Conservation (phyloP, 106 monocot genomes). For the Dendrobium officinale region DNA sequence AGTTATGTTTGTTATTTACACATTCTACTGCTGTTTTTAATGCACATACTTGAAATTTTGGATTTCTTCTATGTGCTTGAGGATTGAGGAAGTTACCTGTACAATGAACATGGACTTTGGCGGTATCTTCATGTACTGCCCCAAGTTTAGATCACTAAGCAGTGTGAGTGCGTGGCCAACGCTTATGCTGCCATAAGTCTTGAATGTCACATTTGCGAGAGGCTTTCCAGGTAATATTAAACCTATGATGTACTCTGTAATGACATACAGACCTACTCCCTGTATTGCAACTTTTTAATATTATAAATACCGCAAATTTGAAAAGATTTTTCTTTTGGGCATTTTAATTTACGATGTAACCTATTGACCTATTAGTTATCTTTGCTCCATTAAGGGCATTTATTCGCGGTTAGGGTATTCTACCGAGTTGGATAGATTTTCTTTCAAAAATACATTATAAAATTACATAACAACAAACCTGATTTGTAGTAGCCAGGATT, state of each 20-base stretch:
- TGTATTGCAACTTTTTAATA: constrained; percentile 6
- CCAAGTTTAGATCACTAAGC: constrained; percentile 74
- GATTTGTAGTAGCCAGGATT: constrained; percentile 52
- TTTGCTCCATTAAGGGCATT: too few relatives aligned
- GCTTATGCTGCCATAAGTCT: constrained; percentile 86
- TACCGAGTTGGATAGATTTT: too few relatives aligned
- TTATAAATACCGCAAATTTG: not conserved
- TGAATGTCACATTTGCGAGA: constrained; percentile 81
- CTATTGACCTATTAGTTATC: too few relatives aligned
- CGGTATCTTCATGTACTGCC: constrained; percentile 96
- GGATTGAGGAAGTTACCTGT: constrained; percentile 32
- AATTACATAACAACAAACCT: constrained; percentile 15
- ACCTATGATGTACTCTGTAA: constrained; percentile 76
- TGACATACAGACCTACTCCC: constrained; percentile 78
- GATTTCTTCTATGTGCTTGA: too few relatives aligned
- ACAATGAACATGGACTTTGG: constrained; percentile 79
- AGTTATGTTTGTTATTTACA: too few relatives aligned
- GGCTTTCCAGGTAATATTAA: constrained; percentile 76
- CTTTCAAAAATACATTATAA: too few relatives aligned
- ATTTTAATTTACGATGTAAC: too few relatives aligned
- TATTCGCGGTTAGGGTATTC: too few relatives aligned
- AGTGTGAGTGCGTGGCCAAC: constrained; percentile 63
- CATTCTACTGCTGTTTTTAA: too few relatives aligned
- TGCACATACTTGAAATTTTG: too few relatives aligned
- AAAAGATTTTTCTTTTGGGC: not conserved